Conservation (phyloP, 805 yeast genomes). For the Teunomyces pallodes region DNA sequence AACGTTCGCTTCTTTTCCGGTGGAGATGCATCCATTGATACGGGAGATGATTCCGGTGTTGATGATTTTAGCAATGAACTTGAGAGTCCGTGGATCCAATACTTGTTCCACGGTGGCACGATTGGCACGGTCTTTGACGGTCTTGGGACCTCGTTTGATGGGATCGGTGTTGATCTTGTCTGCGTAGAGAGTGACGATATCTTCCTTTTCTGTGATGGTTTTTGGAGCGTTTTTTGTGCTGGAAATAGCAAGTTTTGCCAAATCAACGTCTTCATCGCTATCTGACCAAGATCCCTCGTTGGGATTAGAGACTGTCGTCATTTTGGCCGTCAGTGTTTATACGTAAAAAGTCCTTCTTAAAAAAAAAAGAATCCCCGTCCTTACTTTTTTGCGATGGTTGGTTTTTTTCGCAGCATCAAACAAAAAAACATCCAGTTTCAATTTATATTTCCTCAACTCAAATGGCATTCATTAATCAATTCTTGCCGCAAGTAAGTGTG, state of each 20-base stretch:
- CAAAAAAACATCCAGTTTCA: background rate
- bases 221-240: constrained; percentile 8
- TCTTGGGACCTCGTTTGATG: constrained; percentile 54
- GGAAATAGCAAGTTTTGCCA: background rate
- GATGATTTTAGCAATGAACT: constrained; percentile 76
- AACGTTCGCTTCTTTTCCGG: constrained; percentile 99
- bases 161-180: constrained; percentile 65
- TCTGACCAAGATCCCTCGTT: background rate
- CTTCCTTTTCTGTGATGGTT: constrained; percentile 37
- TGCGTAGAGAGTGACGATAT: constrained; percentile 60
- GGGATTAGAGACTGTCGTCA: background rate
- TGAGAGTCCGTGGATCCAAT: constrained; percentile 88
- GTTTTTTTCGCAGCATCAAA: background rate
- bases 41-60: constrained; percentile 80
- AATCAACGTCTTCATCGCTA: background rate
- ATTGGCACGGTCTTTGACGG: constrained; percentile 79
- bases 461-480: constrained; percentile 1
- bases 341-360: too few species aligned
- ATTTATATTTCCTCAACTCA: too few species aligned
- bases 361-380: too few species aligned
- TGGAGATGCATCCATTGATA: constrained; percentile 89
- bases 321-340: too few species aligned
- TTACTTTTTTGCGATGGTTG: too few species aligned
- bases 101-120: constrained; percentile 98
- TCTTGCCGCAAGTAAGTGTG: constrained; percentile 12